Evolutionary conservation across 139 green algal genomes (phyloP), one percentile per base, ranked within the genome.

Genomic region (Chlorella sp.): DNA sequence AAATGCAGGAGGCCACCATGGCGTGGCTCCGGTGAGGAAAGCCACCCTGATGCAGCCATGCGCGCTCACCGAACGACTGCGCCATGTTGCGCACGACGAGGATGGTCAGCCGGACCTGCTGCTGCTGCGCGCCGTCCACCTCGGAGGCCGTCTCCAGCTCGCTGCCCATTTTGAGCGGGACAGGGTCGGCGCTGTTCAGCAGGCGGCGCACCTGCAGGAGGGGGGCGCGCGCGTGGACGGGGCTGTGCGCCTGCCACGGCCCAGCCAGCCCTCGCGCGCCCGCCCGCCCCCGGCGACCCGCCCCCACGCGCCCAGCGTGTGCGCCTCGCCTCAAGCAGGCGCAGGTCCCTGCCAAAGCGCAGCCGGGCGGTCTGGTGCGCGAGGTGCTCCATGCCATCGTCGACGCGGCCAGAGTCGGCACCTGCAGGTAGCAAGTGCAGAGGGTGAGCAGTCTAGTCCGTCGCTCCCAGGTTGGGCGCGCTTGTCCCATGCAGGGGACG

Each of bases 41-140:
- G 36, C 61, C 17, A 17, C 61, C 17, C 19, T 15, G 19, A 43
- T 21, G 21, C 17, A 17, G 21, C 38, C 36, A 15, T 69, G 61
- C 3, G 12, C 19, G 38, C 70, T 36, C 43, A 83, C 89, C 89
- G 12, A 98, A 38, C 8, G 94, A 82, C 38, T 96, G 79, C 2
- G 89, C 87, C 83, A 93, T 89, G 12, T 92, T 97, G 60, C 93
- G 88, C 36, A 88, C 50, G n/a, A 87, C 89, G 27, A 92, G 77
- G 35, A 83, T 76, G 69, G 89, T 86, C 31, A 98, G 84, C 74
- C 84, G 84, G 3, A 79, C 42, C 82, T 93, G 86, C 77, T 89
- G 83, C 48, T 89, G 82, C 58, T 79, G 77, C 80, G 83, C 85
- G n/a, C 33, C 56, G 33, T 59, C 60, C 73, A 89, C 60, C 38